Evolutionary conservation across 352 stramenopile species (phyloP), one percentile per base, ranked within the genome.

Genomic region (Globisporangium orthogonon): DNA sequence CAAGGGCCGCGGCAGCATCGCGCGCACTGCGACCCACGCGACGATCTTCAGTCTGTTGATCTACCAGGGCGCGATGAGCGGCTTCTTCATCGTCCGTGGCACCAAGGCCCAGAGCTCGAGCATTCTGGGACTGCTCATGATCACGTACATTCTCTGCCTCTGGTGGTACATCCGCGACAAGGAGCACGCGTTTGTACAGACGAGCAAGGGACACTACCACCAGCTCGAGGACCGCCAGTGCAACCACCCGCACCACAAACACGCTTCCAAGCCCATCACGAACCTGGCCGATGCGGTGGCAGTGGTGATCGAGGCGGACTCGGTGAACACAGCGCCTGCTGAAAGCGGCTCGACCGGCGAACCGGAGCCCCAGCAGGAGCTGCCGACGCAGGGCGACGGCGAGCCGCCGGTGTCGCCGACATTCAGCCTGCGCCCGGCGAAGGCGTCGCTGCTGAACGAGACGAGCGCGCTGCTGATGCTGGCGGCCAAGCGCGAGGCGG

Each of bases 91-190:
- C 37, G 78, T 90, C 44, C 72, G 82, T 6, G 84, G 82, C 60
- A 91, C 84, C 18, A 88, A 77, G 54, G 67, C 78, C 46, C 82
- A 92, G 64, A 90, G 74, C 66, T 73, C 71, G 17, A 75, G 69
- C 13, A 75, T 94, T 51, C 59, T 91, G 0, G 79, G 83, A 52
- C 60, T 94, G 60, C 72, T 94, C 54, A 89, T 94, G 80, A 73
- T 73, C 49, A 91, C 84, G 50, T 92, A 90, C 59, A 84, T 94
- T 29, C 61, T 94, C 4, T 76, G 74, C 31, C 61, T 94, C 14
- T 92, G 78, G 78, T 80, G 75, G 56, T 94, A 92, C 64, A 82
- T 94, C 23, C 76, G 74, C n/a, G 84, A 94, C 71, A 94, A 92
- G 69, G 82, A 91, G 58, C 76, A 74, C 45, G 75, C 83, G 50